These are phyloP conservation scores for Ramaria sp. DNA, from an alignment of 768 basidiomycete species.

Conservation along the genomic window DNA sequence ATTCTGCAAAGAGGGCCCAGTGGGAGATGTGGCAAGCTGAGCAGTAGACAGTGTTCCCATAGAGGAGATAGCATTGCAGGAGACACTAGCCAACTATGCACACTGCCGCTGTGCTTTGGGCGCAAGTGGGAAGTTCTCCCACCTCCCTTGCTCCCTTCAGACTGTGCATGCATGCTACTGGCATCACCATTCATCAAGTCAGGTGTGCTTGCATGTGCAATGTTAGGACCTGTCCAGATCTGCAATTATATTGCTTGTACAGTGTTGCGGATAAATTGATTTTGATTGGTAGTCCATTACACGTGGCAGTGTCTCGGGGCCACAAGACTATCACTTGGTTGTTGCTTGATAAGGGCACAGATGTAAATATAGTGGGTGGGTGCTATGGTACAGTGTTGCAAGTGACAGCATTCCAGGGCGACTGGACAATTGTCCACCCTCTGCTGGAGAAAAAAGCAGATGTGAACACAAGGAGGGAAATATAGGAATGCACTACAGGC, in stretches of 20 bases:
- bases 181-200: constrained; percentile 61
- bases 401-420: too few species aligned
- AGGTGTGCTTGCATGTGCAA: constrained; percentile 40
- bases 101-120: constrained; percentile 71
- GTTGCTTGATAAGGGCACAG: too few species aligned
- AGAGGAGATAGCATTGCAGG: constrained; percentile 43
- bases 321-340: too few species aligned
- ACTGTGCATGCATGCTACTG: constrained; percentile 33
- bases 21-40: constrained; percentile 18
- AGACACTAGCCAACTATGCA: constrained; percentile 76
- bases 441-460: too few species aligned
- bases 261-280: constrained; percentile 89
- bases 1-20: constrained; percentile 32
- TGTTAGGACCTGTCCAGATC: constrained; percentile 35
- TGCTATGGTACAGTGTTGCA: too few species aligned
- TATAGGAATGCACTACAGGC: too few species aligned
- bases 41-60: constrained; percentile 16
- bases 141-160: constrained; percentile 45
- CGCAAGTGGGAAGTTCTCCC: constrained; percentile 29
- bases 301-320: too few species aligned
- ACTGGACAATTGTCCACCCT: too few species aligned
- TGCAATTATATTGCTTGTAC: constrained; percentile 78
- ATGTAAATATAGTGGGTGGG: too few species aligned
- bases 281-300: too few species aligned
- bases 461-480: too few species aligned